These are phyloP conservation scores for Daedaleopsis sinensis DNA, from an alignment of 768 basidiomycete species.

Conservation along the genomic window DNA sequence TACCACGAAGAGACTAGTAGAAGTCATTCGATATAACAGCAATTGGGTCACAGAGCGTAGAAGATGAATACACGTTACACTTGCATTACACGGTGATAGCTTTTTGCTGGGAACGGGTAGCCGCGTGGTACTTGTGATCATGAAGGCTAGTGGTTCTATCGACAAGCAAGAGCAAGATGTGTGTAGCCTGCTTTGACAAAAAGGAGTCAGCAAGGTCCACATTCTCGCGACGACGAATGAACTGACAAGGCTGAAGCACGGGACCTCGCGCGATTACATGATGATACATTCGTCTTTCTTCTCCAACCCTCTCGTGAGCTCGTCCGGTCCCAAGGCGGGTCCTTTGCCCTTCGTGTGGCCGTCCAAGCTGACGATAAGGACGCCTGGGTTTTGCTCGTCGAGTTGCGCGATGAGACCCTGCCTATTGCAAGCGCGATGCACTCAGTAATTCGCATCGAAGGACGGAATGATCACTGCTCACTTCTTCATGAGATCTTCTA, in stretches of 20 bases:
- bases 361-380: slow-evolving; percentile 76
- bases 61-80: too few relatives aligned
- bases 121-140: too few relatives aligned
- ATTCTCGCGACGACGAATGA: too few relatives aligned
- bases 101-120: too few relatives aligned
- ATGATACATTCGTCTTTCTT: slow-evolving; percentile 60
- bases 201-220: too few relatives aligned
- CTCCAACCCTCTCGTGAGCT: slow-evolving; percentile 58
- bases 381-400: slow-evolving; percentile 83
- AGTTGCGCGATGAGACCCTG: slow-evolving; percentile 71
- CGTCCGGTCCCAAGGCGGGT: slow-evolving; percentile 54
- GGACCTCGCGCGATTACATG: slow-evolving; percentile 48
- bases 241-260: not conserved
- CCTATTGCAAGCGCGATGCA: slow-evolving; percentile 40
- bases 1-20: too few relatives aligned
- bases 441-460: not conserved
- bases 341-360: slow-evolving; percentile 40
- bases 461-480: slow-evolving; percentile 34
- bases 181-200: too few relatives aligned
- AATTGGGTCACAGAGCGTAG: too few relatives aligned
- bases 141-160: too few relatives aligned
- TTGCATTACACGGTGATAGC: too few relatives aligned
- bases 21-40: too few relatives aligned
- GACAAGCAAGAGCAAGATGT: too few relatives aligned
- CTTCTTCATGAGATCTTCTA: slow-evolving; percentile 86